Evolutionary conservation across 1,139 yeast genomes (phyloP).

Genomic region (Sugiyamaella neomexicana): DNA sequence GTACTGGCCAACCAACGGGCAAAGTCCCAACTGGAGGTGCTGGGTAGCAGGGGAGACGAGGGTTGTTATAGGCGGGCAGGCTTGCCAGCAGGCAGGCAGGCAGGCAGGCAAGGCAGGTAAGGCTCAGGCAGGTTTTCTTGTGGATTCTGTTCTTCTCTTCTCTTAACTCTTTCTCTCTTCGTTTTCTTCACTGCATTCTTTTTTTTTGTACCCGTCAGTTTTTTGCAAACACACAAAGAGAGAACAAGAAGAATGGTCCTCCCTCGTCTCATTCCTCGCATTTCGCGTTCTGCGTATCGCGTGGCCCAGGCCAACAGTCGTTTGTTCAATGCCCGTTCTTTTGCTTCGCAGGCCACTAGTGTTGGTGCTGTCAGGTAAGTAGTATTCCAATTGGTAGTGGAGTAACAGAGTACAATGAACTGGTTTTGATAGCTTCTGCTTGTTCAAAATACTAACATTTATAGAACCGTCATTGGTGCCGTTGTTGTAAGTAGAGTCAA

Average conservation of each 20-base stretch:
- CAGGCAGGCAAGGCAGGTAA: too few species aligned
- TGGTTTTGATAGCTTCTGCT: too few species aligned
- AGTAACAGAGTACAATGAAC: background rate
- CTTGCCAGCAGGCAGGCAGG: too few species aligned
- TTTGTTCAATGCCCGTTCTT: slow-evolving; percentile 67
- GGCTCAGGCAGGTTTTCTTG: too few species aligned
- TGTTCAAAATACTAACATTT: slow-evolving; percentile 12
- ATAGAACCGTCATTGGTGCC: slow-evolving; percentile 98
- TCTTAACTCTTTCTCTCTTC: slow-evolving; percentile 1
- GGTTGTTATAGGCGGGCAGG: too few species aligned
- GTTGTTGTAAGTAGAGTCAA: slow-evolving; percentile 57
- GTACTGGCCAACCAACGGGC: too few species aligned
- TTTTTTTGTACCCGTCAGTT: slow-evolving; percentile 14
- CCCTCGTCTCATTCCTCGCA: slow-evolving; percentile 89
- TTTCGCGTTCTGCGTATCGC: slow-evolving; percentile 86
- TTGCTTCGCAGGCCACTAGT: slow-evolving; percentile 84
- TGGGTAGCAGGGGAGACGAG: too few species aligned
- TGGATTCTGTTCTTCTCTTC: slow-evolving; percentile 1
- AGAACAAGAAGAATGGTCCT: slow-evolving; percentile 42
- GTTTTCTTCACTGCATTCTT: slow-evolving; percentile 8
- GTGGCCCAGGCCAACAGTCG: slow-evolving; percentile 79
- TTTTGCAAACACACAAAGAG: slow-evolving; percentile 17
- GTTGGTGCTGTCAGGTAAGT: slow-evolving; percentile 92
- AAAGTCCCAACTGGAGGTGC: too few species aligned
- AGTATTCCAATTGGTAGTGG: slow-evolving; percentile 16